phyloP scores from a whole-genome alignment of 805 yeast species.

The Spathaspora girioi region DNA sequence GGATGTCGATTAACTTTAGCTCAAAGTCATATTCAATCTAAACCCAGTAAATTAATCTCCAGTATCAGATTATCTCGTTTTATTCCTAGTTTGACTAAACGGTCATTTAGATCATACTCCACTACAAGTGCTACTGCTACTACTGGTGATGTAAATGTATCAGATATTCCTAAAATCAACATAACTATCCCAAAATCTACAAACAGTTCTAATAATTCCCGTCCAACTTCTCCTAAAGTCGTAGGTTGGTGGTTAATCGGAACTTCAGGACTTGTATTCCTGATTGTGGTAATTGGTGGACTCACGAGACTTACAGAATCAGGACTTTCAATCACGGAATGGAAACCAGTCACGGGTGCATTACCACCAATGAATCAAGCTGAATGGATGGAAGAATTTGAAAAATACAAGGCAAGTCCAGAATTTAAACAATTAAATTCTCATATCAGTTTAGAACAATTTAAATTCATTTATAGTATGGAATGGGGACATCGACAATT shows the following conservation, averaged over 20 bases:
- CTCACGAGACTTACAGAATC: slow-evolving; percentile 93
- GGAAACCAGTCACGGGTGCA: slow-evolving; percentile 97
- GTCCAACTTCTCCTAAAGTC: slow-evolving; percentile 20
- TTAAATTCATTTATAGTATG: slow-evolving; percentile 92
- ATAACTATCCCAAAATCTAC: background rate
- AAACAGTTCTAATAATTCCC: background rate
- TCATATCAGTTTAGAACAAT: slow-evolving; percentile 85
- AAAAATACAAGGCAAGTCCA: slow-evolving; percentile 78
- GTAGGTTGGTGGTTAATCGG: slow-evolving; percentile 90
- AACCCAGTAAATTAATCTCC: background rate
- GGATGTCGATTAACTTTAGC: slow-evolving; percentile 6
- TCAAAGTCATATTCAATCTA: background rate
- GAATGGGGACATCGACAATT: slow-evolving; percentile 96
- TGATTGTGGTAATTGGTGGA: slow-evolving; percentile 95
- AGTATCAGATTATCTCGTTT: slow-evolving; percentile 1
- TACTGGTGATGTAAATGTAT: background rate
- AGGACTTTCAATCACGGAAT: slow-evolving; percentile 93
- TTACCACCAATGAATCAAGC: slow-evolving; percentile 78
- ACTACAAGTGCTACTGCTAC: background rate
- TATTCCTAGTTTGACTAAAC: slow-evolving; percentile 8
- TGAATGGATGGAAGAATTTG: slow-evolving; percentile 86
- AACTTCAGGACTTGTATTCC: slow-evolving; percentile 85
- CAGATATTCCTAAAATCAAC: background rate
- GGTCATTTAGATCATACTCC: background rate
- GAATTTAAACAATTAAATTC: slow-evolving; percentile 89